These are phyloP conservation scores for Torrubiella hemipterigena DNA, from an alignment of 2,329 filamentous ascomycete species.

Conservation along the genomic window DNA sequence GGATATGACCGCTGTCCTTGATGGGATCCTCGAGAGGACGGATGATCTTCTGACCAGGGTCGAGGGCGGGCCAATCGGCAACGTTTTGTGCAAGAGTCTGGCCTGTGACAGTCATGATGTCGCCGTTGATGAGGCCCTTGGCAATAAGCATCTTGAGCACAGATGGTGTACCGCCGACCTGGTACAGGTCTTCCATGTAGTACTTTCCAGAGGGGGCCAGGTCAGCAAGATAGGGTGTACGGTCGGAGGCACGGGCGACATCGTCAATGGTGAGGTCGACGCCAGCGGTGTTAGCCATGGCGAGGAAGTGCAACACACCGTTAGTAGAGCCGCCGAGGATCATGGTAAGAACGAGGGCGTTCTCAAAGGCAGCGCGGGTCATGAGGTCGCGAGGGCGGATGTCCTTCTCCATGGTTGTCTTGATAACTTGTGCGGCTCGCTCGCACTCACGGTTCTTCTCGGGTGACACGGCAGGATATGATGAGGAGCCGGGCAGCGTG, in stretches of 20 bases:
- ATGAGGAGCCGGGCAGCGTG: slow-evolving; percentile 70
- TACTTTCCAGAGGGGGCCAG: slow-evolving; percentile 75
- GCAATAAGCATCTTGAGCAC: slow-evolving; percentile 80
- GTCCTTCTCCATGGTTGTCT: slow-evolving; percentile 67
- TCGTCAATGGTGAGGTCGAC: slow-evolving; percentile 71
- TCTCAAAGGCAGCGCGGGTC: slow-evolving; percentile 72
- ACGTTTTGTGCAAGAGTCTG: slow-evolving; percentile 77
- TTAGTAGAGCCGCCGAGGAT: slow-evolving; percentile 85
- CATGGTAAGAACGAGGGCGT: slow-evolving; percentile 84
- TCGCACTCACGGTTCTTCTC: slow-evolving; percentile 81
- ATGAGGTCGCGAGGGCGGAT: slow-evolving; percentile 72
- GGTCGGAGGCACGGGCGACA: slow-evolving; percentile 67
- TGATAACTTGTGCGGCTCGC: slow-evolving; percentile 68
- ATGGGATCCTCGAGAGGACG: slow-evolving; percentile 54
- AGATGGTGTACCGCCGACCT: slow-evolving; percentile 72
- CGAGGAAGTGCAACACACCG: slow-evolving; percentile 76
- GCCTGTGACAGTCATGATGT: slow-evolving; percentile 71
- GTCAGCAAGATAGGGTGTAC: slow-evolving; percentile 77
- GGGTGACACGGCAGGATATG: slow-evolving; percentile 67
- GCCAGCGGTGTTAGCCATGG: slow-evolving; percentile 78
- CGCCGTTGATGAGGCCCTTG: slow-evolving; percentile 62
- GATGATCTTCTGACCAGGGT: slow-evolving; percentile 74
- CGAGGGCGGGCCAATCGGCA: slow-evolving; percentile 60
- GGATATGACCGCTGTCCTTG: slow-evolving; percentile 69
- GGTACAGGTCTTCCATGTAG: slow-evolving; percentile 79